A percentile compares a stretch with the other conserved stretches of the same genome.
These are phyloP conservation scores for Fusarium subtropicale DNA, from an alignment of 2,329 filamentous ascomycete species.

Conservation along the genomic window DNA sequence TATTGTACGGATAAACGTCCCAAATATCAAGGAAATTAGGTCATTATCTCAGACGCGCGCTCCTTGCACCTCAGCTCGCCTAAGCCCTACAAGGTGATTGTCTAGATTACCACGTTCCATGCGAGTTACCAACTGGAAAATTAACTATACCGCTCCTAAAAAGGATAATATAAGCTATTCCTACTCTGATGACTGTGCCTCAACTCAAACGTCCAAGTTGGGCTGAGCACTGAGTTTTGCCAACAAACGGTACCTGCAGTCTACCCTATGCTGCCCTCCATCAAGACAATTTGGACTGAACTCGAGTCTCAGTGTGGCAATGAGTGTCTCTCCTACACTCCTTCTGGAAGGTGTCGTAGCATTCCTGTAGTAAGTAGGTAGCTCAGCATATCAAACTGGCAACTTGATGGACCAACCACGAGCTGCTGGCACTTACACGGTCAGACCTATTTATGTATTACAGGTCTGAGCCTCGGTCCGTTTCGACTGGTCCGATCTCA, in stretches of 20 bases:
- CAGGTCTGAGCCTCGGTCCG: constrained; percentile 33
- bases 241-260: not conserved
- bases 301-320: constrained; percentile 9
- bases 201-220: not conserved
- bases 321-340: constrained; percentile 3
- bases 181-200: constrained; percentile 1
- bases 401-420: constrained; percentile 13
- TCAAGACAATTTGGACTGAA: not conserved
- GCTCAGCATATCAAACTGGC: constrained; percentile 1
- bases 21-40: constrained; percentile 25
- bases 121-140: not conserved
- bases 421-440: constrained; percentile 11
- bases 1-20: not conserved
- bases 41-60: constrained; percentile 13
- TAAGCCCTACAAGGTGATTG: constrained; percentile 30
- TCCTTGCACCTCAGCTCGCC: constrained; percentile 22
- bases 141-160: constrained; percentile 2
- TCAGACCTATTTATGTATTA: constrained; percentile 1
- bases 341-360: constrained; percentile 35
- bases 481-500: constrained; percentile 33
- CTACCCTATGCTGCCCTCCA: constrained; percentile 4
- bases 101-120: constrained; percentile 20
- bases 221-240: constrained; percentile 28
- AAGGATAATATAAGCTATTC: constrained; percentile 10
- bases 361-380: not conserved